These are phyloP conservation scores for Magnolia kwangsiensis DNA, from an alignment of 164 flowering plant genomes.

Conservation along the genomic window DNA sequence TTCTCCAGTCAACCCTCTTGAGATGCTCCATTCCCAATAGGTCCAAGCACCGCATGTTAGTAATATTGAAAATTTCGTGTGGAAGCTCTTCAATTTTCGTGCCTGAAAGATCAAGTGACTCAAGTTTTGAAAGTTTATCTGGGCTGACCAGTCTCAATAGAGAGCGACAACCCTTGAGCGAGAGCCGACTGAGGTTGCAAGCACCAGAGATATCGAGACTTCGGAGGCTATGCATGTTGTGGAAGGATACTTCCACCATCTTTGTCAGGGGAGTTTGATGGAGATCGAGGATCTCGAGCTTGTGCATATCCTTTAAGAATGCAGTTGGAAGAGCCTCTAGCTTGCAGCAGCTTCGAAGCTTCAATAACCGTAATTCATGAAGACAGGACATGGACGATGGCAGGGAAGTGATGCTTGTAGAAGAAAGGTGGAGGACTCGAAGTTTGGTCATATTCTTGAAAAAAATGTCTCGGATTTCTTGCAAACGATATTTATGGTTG, in stretches of 20 bases:
- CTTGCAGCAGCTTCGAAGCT: background rate
- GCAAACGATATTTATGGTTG: no score
- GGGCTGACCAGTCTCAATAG: background rate
- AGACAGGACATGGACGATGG: background rate
- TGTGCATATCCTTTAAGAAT: background rate
- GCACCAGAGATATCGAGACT: background rate
- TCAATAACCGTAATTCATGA: background rate
- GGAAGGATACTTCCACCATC: background rate
- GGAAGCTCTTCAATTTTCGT: background rate
- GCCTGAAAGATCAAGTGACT: background rate
- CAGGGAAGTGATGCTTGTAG: background rate
- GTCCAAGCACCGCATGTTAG: background rate
- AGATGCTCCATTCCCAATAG: background rate
- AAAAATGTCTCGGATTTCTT: background rate
- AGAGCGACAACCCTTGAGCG: background rate
- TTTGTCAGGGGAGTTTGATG: background rate
- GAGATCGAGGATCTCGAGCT: background rate
- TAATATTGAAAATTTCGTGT: background rate
- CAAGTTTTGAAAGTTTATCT: background rate
- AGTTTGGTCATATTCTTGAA: background rate
- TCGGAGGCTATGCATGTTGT: background rate
- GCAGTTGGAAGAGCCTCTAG: background rate
- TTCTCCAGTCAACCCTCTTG: background rate
- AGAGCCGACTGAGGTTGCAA: background rate
- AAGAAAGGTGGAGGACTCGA: background rate